Evolutionary conservation across 148 eudicot genomes (phyloP), one percentile per base, ranked within the genome.

Genomic region (Vaccinium darrowii): DNA sequence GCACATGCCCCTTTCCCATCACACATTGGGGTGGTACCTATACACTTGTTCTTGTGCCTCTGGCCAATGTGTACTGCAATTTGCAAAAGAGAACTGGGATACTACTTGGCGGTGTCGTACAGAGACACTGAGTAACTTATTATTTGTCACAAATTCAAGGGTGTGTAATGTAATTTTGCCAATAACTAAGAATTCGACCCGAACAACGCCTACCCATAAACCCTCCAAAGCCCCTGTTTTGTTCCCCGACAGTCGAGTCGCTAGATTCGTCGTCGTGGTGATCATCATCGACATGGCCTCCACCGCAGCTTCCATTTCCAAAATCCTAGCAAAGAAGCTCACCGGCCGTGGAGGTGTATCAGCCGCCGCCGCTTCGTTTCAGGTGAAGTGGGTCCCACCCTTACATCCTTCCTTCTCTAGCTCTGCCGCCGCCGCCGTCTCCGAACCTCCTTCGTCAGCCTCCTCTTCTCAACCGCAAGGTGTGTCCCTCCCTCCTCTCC

Each of bases 381-480:
- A 14, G 47, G 60, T 25, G 39, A 81, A 81, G 57, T 72, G 84
- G 72, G 39, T 69, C 65, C 71, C 27, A 5, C 56, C 82, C 18
- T 77, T 75, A 3, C 77, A 86, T 23, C 83, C 87, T 18, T 50
- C 86, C 76, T 81, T 80, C 76, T 85, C 90, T 56, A 79, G 81
- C 30, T 30, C 93, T 67, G n/a, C n/a, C n/a, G 86, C 92, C 73
- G 72, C 91, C 74, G 74, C 89, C 5, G 18, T 88, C 76, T 88
- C 90, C 58, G 86, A 83, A 0, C 69, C 89, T 79, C 82, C 79
- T 49, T 65, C 83, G 21, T 62, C 84, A 14, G 7, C 75, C 75
- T 82, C 87, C 18, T 85, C 88, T 82, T 82, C 85, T 76, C 86
- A 84, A 56, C 67, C 88, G 78, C 92, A 87, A 91, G 97, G 97